These are phyloP conservation scores for Beauveria sp. DNA, from an alignment of 2,329 filamentous ascomycete genomes.

Conservation along the genomic window DNA sequence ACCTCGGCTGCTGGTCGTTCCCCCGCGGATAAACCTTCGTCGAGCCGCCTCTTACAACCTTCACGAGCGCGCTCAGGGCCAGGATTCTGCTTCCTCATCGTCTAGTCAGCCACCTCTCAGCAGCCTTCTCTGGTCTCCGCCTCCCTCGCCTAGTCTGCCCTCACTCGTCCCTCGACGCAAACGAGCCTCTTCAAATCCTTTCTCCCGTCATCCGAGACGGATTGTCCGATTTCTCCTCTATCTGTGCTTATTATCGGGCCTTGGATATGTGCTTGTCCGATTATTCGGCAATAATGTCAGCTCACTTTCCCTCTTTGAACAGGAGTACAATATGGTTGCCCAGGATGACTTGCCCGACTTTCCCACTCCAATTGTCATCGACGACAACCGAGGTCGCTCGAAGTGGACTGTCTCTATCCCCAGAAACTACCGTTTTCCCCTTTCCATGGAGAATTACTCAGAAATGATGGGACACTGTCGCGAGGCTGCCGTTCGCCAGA, in stretches of 20 bases:
- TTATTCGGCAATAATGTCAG: slow-evolving; percentile 22
- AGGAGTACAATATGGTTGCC: slow-evolving; percentile 59
- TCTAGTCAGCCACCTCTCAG: slow-evolving; percentile 59
- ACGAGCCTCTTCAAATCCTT: slow-evolving; percentile 46
- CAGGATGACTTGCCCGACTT: slow-evolving; percentile 61
- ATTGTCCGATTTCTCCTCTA: slow-evolving; percentile 50
- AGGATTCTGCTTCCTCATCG: slow-evolving; percentile 44
- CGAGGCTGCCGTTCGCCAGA: slow-evolving; percentile 53
- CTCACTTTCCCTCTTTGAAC: slow-evolving; percentile 37
- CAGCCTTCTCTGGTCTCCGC: slow-evolving; percentile 58
- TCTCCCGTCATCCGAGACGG: slow-evolving; percentile 45
- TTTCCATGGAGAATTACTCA: slow-evolving; percentile 57
- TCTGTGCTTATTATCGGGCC: slow-evolving; percentile 39
- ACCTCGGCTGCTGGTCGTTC: slow-evolving; percentile 43
- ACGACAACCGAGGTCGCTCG: slow-evolving; percentile 53
- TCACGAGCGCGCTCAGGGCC: slow-evolving; percentile 37
- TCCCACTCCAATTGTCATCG: slow-evolving; percentile 64
- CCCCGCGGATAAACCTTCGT: slow-evolving; percentile 52
- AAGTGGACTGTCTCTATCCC: slow-evolving; percentile 83
- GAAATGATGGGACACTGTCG: slow-evolving; percentile 62
- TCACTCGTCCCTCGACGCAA: slow-evolving; percentile 58
- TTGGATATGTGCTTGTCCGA: slow-evolving; percentile 40
- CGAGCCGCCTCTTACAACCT: slow-evolving; percentile 50
- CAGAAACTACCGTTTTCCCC: slow-evolving; percentile 55
- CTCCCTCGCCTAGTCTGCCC: slow-evolving; percentile 65